Evolutionary conservation across 768 basidiomycete genomes (phyloP).

Genomic region (Wakefieldia striispora): DNA sequence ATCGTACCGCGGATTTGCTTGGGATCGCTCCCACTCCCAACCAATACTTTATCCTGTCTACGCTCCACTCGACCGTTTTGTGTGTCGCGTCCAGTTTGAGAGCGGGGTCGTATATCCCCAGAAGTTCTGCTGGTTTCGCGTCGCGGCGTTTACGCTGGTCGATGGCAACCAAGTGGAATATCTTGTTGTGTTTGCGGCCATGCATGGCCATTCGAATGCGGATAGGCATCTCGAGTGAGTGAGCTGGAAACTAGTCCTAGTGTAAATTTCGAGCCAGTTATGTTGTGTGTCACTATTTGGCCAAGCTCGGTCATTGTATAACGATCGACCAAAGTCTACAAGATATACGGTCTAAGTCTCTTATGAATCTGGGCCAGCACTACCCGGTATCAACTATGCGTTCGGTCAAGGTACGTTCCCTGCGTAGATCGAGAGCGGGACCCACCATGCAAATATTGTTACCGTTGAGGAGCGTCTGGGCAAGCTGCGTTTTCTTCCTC

Average conservation of each 20-base stretch:
- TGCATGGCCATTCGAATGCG: conserved; percentile 85
- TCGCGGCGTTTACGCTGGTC: conserved; percentile 70
- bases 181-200: conserved; percentile 68
- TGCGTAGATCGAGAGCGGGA: neutral
- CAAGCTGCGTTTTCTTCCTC: conserved; percentile 74
- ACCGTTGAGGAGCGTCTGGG: conserved; percentile 88
- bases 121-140: conserved; percentile 81
- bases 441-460: conserved; percentile 96
- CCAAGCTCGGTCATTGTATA: neutral
- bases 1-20: conserved; percentile 67
- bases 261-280: neutral
- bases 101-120: conserved; percentile 83
- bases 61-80: conserved; percentile 88
- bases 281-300: conserved; percentile 29
- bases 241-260: no score
- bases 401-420: conserved; percentile 3
- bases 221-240: conserved; percentile 59
- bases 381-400: conserved; percentile 63
- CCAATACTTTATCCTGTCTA: conserved; percentile 89
- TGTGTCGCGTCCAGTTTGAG: conserved; percentile 46
- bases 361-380: conserved; percentile 57
- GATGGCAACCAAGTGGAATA: conserved; percentile 85
- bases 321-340: neutral
- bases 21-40: conserved; percentile 81
- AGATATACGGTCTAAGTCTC: neutral